phyloP scores from a whole-genome alignment of 768 basidiomycete species.

The Pulveroboletus sp. region DNA sequence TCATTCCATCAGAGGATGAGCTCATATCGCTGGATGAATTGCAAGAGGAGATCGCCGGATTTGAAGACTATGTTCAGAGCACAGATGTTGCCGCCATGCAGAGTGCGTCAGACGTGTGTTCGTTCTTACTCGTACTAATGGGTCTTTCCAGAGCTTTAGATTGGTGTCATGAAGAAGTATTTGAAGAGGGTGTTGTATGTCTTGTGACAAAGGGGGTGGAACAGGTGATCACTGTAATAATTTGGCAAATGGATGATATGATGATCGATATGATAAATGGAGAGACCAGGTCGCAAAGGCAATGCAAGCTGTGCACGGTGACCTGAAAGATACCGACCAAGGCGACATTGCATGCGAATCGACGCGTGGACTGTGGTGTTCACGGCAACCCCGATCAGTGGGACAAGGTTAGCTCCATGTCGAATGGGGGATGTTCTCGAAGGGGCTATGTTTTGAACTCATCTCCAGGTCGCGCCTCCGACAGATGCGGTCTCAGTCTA shows the following conservation, averaged over 20 bases:
- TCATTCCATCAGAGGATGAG: conserved; percentile 74
- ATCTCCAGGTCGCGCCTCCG: conserved; percentile 13
- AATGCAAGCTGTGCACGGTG: conserved; percentile 20
- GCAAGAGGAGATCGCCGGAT: conserved; percentile 84
- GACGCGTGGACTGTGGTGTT: conserved; percentile 8
- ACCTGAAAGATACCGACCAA: conserved; percentile 12
- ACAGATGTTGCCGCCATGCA: conserved; percentile 93
- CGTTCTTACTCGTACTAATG: background rate
- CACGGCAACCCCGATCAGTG: conserved; percentile 21
- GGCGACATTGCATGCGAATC: conserved; percentile 5
- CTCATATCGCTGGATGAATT: conserved; percentile 90
- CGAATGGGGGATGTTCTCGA: conserved; percentile 20
- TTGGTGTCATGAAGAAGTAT: background rate
- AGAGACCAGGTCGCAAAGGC: background rate
- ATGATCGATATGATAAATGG: conserved; percentile 1
- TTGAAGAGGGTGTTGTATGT: conserved; percentile 5
- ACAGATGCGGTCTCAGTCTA: conserved; percentile 7
- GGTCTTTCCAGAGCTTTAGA: conserved; percentile 22
- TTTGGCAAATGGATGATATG: conserved; percentile 7
- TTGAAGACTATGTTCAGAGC: conserved; percentile 89
- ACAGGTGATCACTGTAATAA: conserved; percentile 7
- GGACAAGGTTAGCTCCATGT: conserved; percentile 33
- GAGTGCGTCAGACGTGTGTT: conserved; percentile 43
- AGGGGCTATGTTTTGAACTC: conserved; percentile 5
- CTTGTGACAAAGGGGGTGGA: conserved; percentile 4